Evolutionary conservation across 345 rosid species (phyloP), one percentile per base, ranked within the genome.

Genomic region (Sonneratia caseolaris): DNA sequence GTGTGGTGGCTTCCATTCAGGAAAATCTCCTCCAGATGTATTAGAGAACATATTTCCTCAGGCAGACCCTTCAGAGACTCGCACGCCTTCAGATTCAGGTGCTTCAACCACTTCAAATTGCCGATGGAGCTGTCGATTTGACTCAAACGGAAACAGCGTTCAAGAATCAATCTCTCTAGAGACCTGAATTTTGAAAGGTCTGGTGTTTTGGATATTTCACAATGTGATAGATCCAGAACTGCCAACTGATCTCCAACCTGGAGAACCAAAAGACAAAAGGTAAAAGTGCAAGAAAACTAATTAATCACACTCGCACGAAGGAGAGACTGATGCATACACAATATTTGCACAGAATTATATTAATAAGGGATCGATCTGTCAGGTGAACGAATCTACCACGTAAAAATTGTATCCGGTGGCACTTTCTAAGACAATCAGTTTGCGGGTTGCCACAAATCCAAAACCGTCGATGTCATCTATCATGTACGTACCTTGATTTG

Each of bases 131-230:
- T 24, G 65, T 70, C 48, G 18, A 57, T 32, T 49, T n/a, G 15
- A 27, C 0, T 37, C 6, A 38, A 27, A 14, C 21, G 1, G 18
- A 21, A 47, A 71, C 73, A 70, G 0, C 3, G 5, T 53, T 0
- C 5, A 56, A 71, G 73, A 24, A 35, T 22, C 48, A 71, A 61
- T 22, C 21, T 40, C 56, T 71, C 68, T 0, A 71, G 74, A 6
- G 19, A 12, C 36, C 0, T 12, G 24, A 37, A 62, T 22, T 3
- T 2, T 9, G 74, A 24, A 1, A 71, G 18, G 35, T 71, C 68
- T 1, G 42, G 74, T 14, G 42, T 71, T 43, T 38, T 62, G 18
- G 43, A 61, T 13, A 0, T 7, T 3, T 0, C 2, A 64, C 67
- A 61, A 22, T 12, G 0, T 19, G 32, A 11, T 6, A 4, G 37